Percentiles rank a stretch among this genome's conserved stretches.
phyloP scores from a whole-genome alignment of 2,329 filamentous ascomycete genomes.

The Corinectria fuckeliana region DNA sequence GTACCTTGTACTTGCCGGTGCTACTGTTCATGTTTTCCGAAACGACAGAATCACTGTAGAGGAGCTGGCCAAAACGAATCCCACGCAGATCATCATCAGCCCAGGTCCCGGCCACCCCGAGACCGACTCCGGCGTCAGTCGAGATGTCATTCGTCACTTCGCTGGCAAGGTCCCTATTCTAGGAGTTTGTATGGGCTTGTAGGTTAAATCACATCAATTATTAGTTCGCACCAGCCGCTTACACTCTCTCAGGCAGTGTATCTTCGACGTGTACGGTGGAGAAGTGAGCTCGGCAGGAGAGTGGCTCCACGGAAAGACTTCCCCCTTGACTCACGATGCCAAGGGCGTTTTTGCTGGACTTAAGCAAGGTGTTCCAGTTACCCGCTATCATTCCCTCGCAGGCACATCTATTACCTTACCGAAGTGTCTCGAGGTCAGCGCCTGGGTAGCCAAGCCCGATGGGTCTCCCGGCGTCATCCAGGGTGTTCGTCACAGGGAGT shows the following conservation, averaged over 20 bases:
- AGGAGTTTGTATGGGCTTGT: constrained; percentile 99
- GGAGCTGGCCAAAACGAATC: constrained; percentile 80
- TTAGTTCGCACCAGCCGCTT: background rate
- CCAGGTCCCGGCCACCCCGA: constrained; percentile 93
- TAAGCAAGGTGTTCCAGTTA: constrained; percentile 82
- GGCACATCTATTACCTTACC: constrained; percentile 90
- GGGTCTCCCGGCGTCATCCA: constrained; percentile 89
- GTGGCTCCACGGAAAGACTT: constrained; percentile 97
- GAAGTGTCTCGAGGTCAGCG: constrained; percentile 84
- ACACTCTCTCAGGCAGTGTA: constrained; percentile 74
- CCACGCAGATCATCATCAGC: constrained; percentile 93
- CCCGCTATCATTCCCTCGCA: constrained; percentile 94
- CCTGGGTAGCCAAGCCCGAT: constrained; percentile 82
- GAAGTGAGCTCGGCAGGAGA: constrained; percentile 92
- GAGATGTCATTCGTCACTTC: constrained; percentile 89
- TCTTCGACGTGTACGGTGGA: constrained; percentile 91
- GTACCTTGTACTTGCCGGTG: constrained; percentile 95
- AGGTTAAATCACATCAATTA: constrained; percentile 22
- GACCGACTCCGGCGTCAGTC: constrained; percentile 91
- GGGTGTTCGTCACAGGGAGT: constrained; percentile 93
- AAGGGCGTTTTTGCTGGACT: constrained; percentile 92
- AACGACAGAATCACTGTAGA: constrained; percentile 92
- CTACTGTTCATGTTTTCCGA: constrained; percentile 84
- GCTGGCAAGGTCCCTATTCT: constrained; percentile 93
- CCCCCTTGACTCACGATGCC: constrained; percentile 83